Conservation (phyloP, 176 grass and related monocot species). For the Triticum urartu region DNA sequence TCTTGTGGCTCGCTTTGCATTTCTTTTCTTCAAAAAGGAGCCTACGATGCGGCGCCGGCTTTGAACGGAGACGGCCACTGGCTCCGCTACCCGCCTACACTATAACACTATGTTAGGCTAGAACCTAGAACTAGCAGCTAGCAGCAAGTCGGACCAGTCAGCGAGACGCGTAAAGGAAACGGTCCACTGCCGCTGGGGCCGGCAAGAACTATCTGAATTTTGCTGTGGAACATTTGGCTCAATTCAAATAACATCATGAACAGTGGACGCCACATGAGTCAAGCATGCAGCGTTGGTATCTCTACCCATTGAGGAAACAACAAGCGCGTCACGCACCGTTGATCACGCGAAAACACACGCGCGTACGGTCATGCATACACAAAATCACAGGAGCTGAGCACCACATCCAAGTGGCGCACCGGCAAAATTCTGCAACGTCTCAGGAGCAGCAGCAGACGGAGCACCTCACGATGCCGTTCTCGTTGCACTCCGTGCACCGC, state of each 20-base stretch:
- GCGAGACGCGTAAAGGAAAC: background rate
- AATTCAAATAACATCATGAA: background rate
- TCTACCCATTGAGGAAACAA: background rate
- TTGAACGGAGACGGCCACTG: slow-evolving; percentile 23
- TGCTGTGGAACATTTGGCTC: background rate
- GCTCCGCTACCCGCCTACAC: background rate
- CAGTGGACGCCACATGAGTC: background rate
- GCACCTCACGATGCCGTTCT: slow-evolving; percentile 92
- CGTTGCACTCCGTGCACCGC: slow-evolving; percentile 83
- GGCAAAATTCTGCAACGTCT: background rate
- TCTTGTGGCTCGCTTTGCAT: slow-evolving; percentile 11
- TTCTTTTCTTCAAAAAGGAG: background rate
- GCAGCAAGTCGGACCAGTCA: slow-evolving; percentile 7
- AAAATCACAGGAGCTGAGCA: background rate
- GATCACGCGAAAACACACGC: background rate
- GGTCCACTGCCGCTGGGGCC: slow-evolving; percentile 17
- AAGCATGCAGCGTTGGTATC: background rate
- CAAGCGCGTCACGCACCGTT: background rate
- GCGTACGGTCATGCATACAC: slow-evolving; percentile 34
- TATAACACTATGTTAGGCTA: background rate
- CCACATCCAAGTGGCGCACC: slow-evolving; percentile 18
- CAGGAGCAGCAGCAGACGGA: slow-evolving; percentile 54
- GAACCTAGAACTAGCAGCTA: background rate
- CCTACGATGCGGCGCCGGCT: slow-evolving; percentile 36
- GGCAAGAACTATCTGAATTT: slow-evolving; percentile 13